These are phyloP conservation scores for Hippophae rhamnoides DNA, from an alignment of 306 rosid genomes.

Conservation along the genomic window DNA sequence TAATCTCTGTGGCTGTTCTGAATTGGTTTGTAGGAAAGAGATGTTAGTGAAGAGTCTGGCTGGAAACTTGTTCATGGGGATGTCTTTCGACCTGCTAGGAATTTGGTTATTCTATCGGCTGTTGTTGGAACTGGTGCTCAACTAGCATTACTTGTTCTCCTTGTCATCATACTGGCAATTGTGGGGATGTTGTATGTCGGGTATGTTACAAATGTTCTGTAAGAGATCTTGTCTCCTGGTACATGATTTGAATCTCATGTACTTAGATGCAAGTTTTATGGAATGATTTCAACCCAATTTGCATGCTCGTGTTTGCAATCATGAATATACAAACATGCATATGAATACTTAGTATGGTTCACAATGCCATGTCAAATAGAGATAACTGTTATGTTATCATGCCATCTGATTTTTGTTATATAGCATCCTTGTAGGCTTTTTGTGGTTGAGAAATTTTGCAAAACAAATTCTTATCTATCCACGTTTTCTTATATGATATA, in stretches of 20 bases:
- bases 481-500: not conserved
- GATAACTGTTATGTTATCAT: conserved; percentile 5
- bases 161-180: conserved; percentile 94
- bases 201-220: conserved; percentile 28
- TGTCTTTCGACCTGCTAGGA: conserved; percentile 88
- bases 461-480: not conserved
- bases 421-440: not conserved
- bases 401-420: not conserved
- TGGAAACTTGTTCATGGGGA: conserved; percentile 99
- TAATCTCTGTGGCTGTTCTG: conserved; percentile 13
- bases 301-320: conserved; percentile 6
- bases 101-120: conserved; percentile 81
- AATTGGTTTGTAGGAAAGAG: conserved; percentile 66
- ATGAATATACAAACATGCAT: conserved; percentile 8
- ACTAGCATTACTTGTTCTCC: conserved; percentile 89
- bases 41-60: conserved; percentile 98
- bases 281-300: not conserved
- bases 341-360: not conserved
- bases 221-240: conserved; percentile 4
- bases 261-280: not conserved
- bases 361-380: not conserved
- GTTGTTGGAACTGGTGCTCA: conserved; percentile 99
- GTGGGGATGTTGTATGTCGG: conserved; percentile 97
- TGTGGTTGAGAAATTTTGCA: conserved; percentile 7
- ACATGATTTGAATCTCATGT: conserved; percentile 6